phyloP scores from a whole-genome alignment of 148 eudicot genomes.

The Cornus controversa region DNA sequence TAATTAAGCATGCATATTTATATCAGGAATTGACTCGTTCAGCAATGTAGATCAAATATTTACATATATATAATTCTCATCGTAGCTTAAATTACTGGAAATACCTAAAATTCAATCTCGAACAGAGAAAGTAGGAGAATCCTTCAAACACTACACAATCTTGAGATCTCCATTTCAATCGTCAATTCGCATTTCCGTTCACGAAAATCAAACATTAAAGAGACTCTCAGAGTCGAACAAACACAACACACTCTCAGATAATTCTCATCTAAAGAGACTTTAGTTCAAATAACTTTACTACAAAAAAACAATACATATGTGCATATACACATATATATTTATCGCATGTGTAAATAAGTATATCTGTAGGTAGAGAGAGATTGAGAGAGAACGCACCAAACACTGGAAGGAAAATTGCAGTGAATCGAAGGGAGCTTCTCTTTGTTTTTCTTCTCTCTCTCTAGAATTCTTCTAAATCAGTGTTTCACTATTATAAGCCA shows the following conservation, averaged over 20 bases:
- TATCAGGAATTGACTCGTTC: not conserved
- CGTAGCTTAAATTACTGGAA: not conserved
- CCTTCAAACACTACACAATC: not conserved
- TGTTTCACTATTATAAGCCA: not conserved
- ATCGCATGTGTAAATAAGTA: too few species aligned
- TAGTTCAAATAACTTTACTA: not conserved
- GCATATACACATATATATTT: too few species aligned
- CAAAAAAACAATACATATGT: not conserved
- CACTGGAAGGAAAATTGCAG: conserved; percentile 4
- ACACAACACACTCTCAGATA: not conserved
- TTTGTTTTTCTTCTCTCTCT: not conserved
- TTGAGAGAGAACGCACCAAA: conserved; percentile 11
- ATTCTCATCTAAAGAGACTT: not conserved
- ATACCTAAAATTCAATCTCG: not conserved
- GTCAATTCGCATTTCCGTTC: conserved; percentile 11
- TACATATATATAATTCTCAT: not conserved
- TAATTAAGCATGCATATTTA: not conserved
- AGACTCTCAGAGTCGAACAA: not conserved
- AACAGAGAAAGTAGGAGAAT: not conserved
- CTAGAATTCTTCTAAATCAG: not conserved
- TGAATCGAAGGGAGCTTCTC: not conserved
- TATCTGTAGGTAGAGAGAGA: not conserved
- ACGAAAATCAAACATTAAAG: not conserved
- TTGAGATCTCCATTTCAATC: conserved; percentile 4
- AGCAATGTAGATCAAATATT: not conserved